Evolutionary conservation across 2,329 filamentous ascomycete species (phyloP).

Genomic region (Nannizziopsis arthrosporioides): DNA sequence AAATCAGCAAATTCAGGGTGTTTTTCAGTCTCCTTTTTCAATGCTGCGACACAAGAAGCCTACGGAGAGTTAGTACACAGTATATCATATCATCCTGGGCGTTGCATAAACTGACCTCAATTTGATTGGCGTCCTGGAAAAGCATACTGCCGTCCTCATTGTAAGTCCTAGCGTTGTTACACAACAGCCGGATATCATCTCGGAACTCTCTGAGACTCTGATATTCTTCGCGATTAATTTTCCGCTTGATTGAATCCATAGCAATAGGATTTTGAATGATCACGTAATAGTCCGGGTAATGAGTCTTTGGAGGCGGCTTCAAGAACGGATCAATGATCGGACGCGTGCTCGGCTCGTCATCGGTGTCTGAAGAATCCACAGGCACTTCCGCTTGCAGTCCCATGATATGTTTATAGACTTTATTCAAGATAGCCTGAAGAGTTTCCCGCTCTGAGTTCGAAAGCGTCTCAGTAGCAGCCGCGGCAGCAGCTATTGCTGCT

Average conservation of each 20-base stretch:
- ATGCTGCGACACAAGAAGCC: constrained; percentile 42
- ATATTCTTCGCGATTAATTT: constrained; percentile 95
- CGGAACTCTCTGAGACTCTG: constrained; percentile 66
- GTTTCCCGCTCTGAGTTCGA: constrained; percentile 57
- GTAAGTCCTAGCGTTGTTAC: constrained; percentile 84
- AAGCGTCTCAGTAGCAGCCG: constrained; percentile 44
- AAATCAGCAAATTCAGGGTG: constrained; percentile 48
- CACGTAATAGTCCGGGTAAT: constrained; percentile 91
- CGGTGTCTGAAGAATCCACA: constrained; percentile 40
- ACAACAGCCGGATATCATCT: constrained; percentile 71
- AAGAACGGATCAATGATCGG: constrained; percentile 90
- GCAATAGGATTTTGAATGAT: constrained; percentile 87
- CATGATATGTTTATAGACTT: constrained; percentile 69
- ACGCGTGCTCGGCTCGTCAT: constrained; percentile 50
- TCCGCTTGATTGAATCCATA: constrained; percentile 88
- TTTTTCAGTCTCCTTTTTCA: constrained; percentile 44
- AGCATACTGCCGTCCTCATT: constrained; percentile 92
- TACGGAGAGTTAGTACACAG: constrained; percentile 16
- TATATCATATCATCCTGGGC: background rate
- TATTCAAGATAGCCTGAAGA: constrained; percentile 69
- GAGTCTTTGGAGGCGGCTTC: constrained; percentile 74
- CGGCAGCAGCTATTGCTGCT: constrained; percentile 27
- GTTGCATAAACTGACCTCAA: constrained; percentile 58
- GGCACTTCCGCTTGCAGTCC: constrained; percentile 64
- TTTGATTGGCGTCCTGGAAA: constrained; percentile 82